Percentiles rank a stretch among this genome's conserved stretches.
Evolutionary conservation across 768 basidiomycete genomes (phyloP).

Genomic region (Cystobasidium tubakii): DNA sequence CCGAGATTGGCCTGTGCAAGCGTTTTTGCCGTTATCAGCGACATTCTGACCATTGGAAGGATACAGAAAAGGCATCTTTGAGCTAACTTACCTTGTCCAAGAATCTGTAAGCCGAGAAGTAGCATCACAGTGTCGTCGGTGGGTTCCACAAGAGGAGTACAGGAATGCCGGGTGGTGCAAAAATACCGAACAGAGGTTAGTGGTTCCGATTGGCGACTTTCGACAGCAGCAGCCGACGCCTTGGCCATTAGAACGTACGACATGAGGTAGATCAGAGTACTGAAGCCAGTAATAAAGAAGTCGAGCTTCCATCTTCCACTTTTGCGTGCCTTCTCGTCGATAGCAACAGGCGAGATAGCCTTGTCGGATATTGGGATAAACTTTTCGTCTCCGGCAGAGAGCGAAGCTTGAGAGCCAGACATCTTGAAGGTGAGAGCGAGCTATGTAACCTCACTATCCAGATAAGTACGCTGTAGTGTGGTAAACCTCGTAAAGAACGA

Average conservation of each 20-base stretch:
- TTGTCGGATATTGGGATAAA: neutral
- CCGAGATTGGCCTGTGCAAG: constrained; percentile 13
- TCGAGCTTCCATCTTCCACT: constrained; percentile 2
- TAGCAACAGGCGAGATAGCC: neutral
- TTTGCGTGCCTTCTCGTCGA: neutral
- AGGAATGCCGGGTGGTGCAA: no score
- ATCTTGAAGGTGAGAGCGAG: neutral
- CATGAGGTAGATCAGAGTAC: constrained; percentile 26
- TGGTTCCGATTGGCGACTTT: no score
- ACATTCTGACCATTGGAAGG: neutral
- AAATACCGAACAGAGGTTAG: no score
- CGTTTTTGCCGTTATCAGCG: neutral
- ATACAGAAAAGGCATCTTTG: neutral
- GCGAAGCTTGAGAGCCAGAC: neutral
- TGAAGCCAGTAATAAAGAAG: constrained; percentile 15
- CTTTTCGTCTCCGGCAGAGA: constrained; percentile 4
- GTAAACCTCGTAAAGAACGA: neutral
- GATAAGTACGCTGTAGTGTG: neutral
- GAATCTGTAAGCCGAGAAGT: neutral
- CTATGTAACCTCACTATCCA: neutral
- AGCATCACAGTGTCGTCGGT: neutral
- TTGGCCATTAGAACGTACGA: constrained; percentile 1
- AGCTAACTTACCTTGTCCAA: constrained; percentile 9
- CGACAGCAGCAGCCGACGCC: no score
- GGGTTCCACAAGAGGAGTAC: neutral